Evolutionary conservation across 345 rosid genomes (phyloP), one percentile per base, ranked within the genome.

Genomic region (Brassica nigra): DNA sequence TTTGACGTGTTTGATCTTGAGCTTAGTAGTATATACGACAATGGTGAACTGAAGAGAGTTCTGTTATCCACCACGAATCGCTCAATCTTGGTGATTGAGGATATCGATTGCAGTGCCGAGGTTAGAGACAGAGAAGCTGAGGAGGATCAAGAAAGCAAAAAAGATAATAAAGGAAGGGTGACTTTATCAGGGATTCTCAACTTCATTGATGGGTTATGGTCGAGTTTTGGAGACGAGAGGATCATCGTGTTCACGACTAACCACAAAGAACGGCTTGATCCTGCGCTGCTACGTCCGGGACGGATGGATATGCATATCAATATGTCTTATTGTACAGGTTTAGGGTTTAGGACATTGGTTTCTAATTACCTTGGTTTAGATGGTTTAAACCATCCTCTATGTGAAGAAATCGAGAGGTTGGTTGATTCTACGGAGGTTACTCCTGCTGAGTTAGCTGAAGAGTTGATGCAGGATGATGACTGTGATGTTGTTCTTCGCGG

Each of bases 1-100:
- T 89, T 89, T 8, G 89, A 89, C 76, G 80, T 88, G 9, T 89
- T 84, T 77, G 93, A 88, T 75, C 78, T 89, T 77, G 85, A 86
- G 62, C 87, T 88, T 37, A 75, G 80, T 1, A 81, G 78, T 62
- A 36, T 89, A 5, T 67, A 71, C 67, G 18, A 58, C 5, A 83
- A 89, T 70, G 83, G 86, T 27, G 86, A 82, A 0, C 30, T 88
- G 62, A 85, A 85, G 49, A 88, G 76, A 7, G 9, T 86, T 6
- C 65, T 90, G 76, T 66, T 88, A 10, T 76, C 88, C 15, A 88
- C 90, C 1, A 74, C 79, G 4, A 90, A 90, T 18, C 76, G 85
- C 12, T 87, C 90, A 0, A 90, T 90, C 8, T 73, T 88, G 54
- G 86, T 90, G 47, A 80, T 88, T 29, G 88, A 89, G 36, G 93